phyloP scores from a whole-genome alignment of 2,329 filamentous ascomycete species.

The Verticillium dahliae region DNA sequence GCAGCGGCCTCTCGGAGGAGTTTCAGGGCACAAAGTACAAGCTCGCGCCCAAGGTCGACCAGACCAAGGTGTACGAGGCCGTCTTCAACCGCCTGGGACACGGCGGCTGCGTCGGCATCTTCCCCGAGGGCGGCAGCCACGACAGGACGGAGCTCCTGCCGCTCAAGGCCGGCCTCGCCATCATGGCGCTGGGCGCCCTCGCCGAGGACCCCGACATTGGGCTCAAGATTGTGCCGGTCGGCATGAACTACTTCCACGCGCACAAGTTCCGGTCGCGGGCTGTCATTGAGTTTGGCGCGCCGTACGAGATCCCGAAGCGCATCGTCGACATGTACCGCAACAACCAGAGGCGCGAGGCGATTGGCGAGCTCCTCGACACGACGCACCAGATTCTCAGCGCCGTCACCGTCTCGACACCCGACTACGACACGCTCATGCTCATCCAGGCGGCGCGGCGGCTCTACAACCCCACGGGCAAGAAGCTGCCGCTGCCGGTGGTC shows the following conservation, averaged over 20 bases:
- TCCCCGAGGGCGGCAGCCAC: constrained; percentile 93
- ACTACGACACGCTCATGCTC: constrained; percentile 94
- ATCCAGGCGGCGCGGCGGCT: constrained; percentile 90
- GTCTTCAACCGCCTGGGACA: constrained; percentile 78
- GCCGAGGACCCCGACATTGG: constrained; percentile 81
- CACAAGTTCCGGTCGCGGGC: constrained; percentile 97
- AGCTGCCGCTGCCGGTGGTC: constrained; percentile 83
- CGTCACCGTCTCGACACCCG: constrained; percentile 85
- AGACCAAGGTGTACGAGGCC: constrained; percentile 87
- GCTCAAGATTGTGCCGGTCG: constrained; percentile 89
- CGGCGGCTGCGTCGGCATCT: constrained; percentile 91
- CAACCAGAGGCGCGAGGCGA: constrained; percentile 79
- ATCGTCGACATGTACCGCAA: constrained; percentile 79
- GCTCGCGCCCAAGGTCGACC: constrained; percentile 86
- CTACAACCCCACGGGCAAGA: constrained; percentile 92
- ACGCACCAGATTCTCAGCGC: constrained; percentile 79
- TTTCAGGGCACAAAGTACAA: constrained; percentile 71
- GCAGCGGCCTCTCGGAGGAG: constrained; percentile 38
- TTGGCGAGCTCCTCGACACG: constrained; percentile 76
- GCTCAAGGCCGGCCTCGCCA: constrained; percentile 91
- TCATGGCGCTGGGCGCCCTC: constrained; percentile 91
- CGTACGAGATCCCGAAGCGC: constrained; percentile 76
- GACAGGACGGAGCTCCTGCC: constrained; percentile 88
- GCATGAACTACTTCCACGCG: constrained; percentile 99
- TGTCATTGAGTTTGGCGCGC: constrained; percentile 89